Evolutionary conservation across 345 rosid genomes (phyloP), one percentile per base, ranked within the genome.

Genomic region (Firmiana major): DNA sequence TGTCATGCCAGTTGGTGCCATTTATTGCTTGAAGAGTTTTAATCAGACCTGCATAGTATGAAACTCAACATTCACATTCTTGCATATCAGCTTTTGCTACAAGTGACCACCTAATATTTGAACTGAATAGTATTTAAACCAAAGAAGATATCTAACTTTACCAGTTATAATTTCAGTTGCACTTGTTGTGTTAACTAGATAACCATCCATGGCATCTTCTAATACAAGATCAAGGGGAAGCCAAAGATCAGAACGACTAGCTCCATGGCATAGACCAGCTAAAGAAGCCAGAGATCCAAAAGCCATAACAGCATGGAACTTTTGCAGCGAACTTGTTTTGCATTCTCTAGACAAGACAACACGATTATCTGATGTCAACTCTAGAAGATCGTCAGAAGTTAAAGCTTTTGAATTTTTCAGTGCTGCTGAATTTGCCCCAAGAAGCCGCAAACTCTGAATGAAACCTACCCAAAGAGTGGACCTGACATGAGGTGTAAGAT

Each of bases 121-220:
- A 7, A 54, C 53, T 45, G 36, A 54, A 73, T 38, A 4, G 7
- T 9, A 22, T 15, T 22, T 62, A 48, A 42, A 45, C 19, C 15
- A 64, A 69, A 8, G 36, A 40, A 26, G 71, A 76, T 46, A 34
- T 69, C 58, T 46, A 78, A 42, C 58, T 43, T 60, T 87, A 96
- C 99, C 97, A 0, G 89, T 85, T 83, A 96, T 89, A 66, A 86
- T 92, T 81, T 92, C 97, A 78, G 90, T 80, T 8, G 94, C 97
- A 81, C 98, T 90, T 71, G 90, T 86, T 72, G 92, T 85, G 71
- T 86, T 83, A 34, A 91, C 97, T 86, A 86, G 93, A 82, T 91
- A 89, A 73, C 92, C 97, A 87, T 93, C 97, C 98, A 93, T 90
- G 79, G 92, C 90, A 88, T 96, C 97, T 89, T 96, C 99, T 75